Base-by-base conservation (phyloP, 2,329 filamentous ascomycete genomes). In the Lecanicillium sp. region DNA sequence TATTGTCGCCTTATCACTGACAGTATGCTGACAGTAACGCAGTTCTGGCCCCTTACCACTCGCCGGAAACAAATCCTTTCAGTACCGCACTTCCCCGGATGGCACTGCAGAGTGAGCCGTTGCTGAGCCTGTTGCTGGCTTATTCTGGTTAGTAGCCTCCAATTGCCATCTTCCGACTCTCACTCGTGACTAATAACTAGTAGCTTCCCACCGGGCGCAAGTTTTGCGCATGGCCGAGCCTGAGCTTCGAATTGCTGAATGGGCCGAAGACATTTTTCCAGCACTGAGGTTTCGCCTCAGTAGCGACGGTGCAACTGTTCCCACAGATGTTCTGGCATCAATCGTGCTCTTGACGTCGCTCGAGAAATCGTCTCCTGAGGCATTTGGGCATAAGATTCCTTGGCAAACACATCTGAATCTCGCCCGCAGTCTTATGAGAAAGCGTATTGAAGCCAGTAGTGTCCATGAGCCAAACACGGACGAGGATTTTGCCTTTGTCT, bases 331-430 rank as follows among this genome's bases (percentile, higher is more conserved):
- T 39, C 68, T 94, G 3, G 85, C 86, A 1, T 87, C 85, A 0
- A 83, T 86, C 7, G 88, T 94, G 45, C 88, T 92, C 83, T 72
- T 94, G 33, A 77, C 85, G 1, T 89, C 85, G 2, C 67, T 92
- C 15, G 85, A 92, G 53, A 90, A 92, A 41, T 81, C 92, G 36
- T 87, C 83, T 0, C 87, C 87, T 0, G 82, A 81, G 41, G 83
- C 84, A 0, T 90, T 92, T 53, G 85, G 84, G 39, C 80, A 86
- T n/a, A 71, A 77, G 1, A 84, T 90, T 38, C 74, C 84, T 1
- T 94, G 87, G 87, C 84, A 88, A 54, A 76, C 74, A 37, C 86
- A 94, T 57, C 71, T 94, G 2, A 77, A 77, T 40, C 75, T 87
- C 38, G 86, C 87, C 1, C 77, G 87, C 3, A 75, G 83, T 49